Conservation (phyloP, 345 rosid species). For the Boechera divaricarpa region DNA sequence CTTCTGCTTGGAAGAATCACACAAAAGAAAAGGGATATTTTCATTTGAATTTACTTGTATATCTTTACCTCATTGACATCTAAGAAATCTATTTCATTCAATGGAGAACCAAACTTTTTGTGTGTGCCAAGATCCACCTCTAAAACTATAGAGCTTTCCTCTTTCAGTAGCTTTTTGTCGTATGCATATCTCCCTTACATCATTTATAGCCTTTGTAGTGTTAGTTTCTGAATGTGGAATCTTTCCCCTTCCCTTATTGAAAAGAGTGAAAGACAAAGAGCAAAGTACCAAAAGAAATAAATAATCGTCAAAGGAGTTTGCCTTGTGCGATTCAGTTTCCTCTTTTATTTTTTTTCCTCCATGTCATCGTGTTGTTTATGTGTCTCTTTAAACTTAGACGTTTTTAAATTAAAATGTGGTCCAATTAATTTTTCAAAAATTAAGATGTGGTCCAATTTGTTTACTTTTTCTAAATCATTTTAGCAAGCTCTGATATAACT, state of each 20-base stretch:
- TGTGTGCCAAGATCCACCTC: slow-evolving; percentile 2
- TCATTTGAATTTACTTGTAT: not conserved
- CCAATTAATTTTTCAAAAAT: not conserved
- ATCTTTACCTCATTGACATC: slow-evolving; percentile 6
- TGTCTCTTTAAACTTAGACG: not conserved
- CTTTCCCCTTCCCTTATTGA: not conserved
- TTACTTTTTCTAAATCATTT: not conserved
- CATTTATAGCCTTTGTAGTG: not conserved
- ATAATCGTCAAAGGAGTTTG: not conserved
- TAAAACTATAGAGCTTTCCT: slow-evolving; percentile 4
- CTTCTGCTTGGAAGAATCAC: not conserved
- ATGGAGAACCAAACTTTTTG: not conserved
- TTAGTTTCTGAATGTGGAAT: not conserved
- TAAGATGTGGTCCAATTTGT: not conserved
- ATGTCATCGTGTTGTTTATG: not conserved
- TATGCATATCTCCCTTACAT: not conserved
- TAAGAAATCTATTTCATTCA: not conserved
- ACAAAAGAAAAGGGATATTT: not conserved
- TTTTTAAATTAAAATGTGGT: not conserved
- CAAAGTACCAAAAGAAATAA: not conserved
- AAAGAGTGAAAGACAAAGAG: not conserved
- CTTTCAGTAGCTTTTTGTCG: not conserved
- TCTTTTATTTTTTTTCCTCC: too few relatives aligned
- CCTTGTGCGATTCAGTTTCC: not conserved
- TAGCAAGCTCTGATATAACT: not conserved